A percentile compares a stretch with the other conserved stretches of the same genome.
Evolutionary conservation across 169 alveolate genomes (phyloP).

Genomic region (Babesia bovis): DNA sequence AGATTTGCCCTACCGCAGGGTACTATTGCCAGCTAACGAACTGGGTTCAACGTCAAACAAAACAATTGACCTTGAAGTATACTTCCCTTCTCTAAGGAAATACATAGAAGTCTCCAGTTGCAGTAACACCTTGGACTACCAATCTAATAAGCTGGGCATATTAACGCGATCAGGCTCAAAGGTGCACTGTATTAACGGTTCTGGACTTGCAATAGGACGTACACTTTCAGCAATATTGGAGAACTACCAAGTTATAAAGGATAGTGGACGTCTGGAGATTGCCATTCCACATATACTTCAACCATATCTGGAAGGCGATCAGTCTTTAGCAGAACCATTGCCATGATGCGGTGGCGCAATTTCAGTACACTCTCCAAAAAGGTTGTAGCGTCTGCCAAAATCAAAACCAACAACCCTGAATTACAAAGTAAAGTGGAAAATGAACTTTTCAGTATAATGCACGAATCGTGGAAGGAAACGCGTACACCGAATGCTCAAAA

Average conservation of each 20-base stretch:
- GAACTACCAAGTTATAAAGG: slow-evolving; percentile 50
- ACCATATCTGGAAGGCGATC: slow-evolving; percentile 61
- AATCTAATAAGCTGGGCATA: slow-evolving; percentile 65
- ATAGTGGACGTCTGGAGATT: slow-evolving; percentile 54
- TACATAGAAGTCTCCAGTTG: slow-evolving; percentile 77
- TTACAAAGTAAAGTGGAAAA: slow-evolving; percentile 11
- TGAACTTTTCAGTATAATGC: slow-evolving; percentile 24
- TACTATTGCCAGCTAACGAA: slow-evolving; percentile 66
- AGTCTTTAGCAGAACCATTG: slow-evolving; percentile 20
- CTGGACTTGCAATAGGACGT: slow-evolving; percentile 80
- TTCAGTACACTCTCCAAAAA: slow-evolving; percentile 20
- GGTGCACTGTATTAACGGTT: slow-evolving; percentile 75
- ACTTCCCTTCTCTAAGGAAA: slow-evolving; percentile 70
- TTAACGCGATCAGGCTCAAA: slow-evolving; percentile 41
- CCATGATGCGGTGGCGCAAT: slow-evolving; percentile 11
- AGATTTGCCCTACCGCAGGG: slow-evolving; percentile 47
- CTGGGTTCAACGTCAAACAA: slow-evolving; percentile 67
- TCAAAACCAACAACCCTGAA: slow-evolving; percentile 20
- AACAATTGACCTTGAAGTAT: slow-evolving; percentile 76
- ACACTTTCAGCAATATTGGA: slow-evolving; percentile 75
- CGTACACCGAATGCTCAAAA: slow-evolving; percentile 33
- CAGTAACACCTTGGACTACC: slow-evolving; percentile 75
- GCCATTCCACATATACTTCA: slow-evolving; percentile 67
- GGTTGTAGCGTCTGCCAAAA: slow-evolving; percentile 1
- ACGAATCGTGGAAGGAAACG: slow-evolving; percentile 32